These are phyloP conservation scores for Stephania japonica DNA, from an alignment of 164 flowering plant species.

Conservation along the genomic window DNA sequence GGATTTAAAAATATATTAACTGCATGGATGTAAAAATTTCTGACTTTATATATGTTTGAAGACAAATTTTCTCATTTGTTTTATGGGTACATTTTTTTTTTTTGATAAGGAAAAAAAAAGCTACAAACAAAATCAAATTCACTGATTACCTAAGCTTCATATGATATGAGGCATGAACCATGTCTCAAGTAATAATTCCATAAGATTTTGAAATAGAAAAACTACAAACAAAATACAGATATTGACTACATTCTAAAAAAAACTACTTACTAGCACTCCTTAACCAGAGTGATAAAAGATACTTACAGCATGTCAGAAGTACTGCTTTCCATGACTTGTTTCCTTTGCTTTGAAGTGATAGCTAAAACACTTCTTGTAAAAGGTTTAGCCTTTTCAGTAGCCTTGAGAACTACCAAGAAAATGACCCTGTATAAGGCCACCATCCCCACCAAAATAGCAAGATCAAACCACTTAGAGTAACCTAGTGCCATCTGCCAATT, in stretches of 20 bases:
- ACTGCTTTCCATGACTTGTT: slow-evolving; percentile 7
- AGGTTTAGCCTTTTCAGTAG: slow-evolving; percentile 31
- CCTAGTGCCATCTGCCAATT: slow-evolving; percentile 42
- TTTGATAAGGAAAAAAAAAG: too few relatives aligned
- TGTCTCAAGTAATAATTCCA: background rate
- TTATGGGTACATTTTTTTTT: too few relatives aligned
- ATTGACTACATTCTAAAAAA: too few relatives aligned
- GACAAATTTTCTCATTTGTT: too few relatives aligned
- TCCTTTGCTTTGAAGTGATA: slow-evolving; percentile 8
- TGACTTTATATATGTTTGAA: too few relatives aligned
- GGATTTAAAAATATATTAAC: too few relatives aligned
- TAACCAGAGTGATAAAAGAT: background rate
- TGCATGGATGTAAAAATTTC: too few relatives aligned
- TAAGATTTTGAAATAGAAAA: background rate
- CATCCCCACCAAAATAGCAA: slow-evolving; percentile 48
- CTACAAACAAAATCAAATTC: too few relatives aligned
- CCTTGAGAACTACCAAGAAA: slow-evolving; percentile 37
- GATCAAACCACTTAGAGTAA: slow-evolving; percentile 50
- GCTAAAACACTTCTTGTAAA: slow-evolving; percentile 16
- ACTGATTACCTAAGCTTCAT: too few relatives aligned
- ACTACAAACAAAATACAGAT: too few relatives aligned
- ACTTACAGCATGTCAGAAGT: background rate
- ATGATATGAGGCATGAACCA: too few relatives aligned
- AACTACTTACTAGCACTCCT: too few relatives aligned
- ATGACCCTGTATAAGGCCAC: slow-evolving; percentile 34